Base-by-base conservation (phyloP, 768 basidiomycete species). In the Trametes coccinea region DNA sequence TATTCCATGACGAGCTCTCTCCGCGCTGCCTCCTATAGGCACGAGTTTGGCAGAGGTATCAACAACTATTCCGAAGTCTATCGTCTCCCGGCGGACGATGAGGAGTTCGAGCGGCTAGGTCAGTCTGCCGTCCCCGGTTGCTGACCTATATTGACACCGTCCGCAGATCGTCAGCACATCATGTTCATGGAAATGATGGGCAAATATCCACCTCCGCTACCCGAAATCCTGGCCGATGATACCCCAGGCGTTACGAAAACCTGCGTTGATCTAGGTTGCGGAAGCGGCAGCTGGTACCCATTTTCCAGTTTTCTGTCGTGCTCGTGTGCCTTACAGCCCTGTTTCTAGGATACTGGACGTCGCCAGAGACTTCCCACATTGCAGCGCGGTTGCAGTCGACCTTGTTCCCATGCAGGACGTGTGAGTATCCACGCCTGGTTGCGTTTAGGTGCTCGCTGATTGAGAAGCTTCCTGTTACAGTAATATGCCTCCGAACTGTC, bases 21-120 rank as follows among this genome's bases (percentile, higher is more conserved):
- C 48, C 83, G 81, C 29, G 82, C 79, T 14, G 78, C 81, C 39
- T 80, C 84, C 1, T 86, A 84, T 73, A 81, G 79, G 56, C 79
- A 84, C 31, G 88, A 91, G 68, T 86, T 83, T 59, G 90, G 90
- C 0, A 79, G 90, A 44, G 81, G 78, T 34, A 71, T 92, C 46
- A 92, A 92, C 74, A 90, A 85, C 63, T 88, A 88, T 65, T 92
- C 90, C 1, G 88, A 92, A 47, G 80, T 92, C 2, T 93, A 93
- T 69, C 81, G 82, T 45, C 77, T 93, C 30, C 89, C 91, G 11
- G 91, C 89, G 30, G 91, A 92, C 64, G 86, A 88, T 7, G 88
- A 90, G 66, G 91, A 92, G 65, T 74, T 89, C 29, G 80, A 84
- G 34, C 82, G 90, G 60, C 80, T 90, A 40, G 81, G 90, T 90